Evolutionary conservation across 23 red algal species (phyloP).

Genomic region (Gracilariopsis chorda): DNA sequence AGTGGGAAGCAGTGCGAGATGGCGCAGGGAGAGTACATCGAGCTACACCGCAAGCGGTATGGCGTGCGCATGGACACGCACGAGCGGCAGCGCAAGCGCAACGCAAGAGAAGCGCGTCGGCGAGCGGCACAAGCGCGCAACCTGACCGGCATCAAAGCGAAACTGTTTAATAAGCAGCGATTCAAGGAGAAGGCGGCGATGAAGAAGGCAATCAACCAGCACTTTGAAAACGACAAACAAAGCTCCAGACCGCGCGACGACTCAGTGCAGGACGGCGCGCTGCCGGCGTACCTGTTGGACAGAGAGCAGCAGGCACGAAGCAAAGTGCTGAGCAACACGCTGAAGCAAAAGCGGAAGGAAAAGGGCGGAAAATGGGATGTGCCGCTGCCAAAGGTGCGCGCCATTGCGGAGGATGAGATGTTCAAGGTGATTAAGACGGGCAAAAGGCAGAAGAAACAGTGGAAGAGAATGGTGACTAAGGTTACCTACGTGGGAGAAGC

Average conservation of each 20-base stretch:
- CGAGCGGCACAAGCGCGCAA: conserved; percentile 46
- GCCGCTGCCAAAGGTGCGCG: conserved; percentile 89
- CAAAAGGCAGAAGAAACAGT: conserved; percentile 92
- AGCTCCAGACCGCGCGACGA: conserved; percentile 7
- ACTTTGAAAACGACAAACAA: conserved; percentile 53
- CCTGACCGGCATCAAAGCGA: conserved; percentile 92
- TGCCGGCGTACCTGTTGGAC: conserved; percentile 94
- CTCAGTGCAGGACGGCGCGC: conserved; percentile 62
- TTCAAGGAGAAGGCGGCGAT: conserved; percentile 94
- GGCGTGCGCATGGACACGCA: conserved; percentile 88
- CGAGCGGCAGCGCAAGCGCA: conserved; percentile 83
- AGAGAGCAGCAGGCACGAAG: conserved; percentile 67
- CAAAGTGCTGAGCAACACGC: conserved; percentile 94
- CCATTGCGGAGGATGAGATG: conserved; percentile 96
- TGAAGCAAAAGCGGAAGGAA: conserved; percentile 98
- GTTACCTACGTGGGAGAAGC: conserved; percentile 92
- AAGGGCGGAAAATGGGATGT: conserved; percentile 99
- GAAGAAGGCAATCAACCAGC: conserved; percentile 81
- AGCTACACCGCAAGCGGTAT: conserved; percentile 86
- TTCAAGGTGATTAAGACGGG: conserved; percentile 96
- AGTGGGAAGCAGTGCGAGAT: too few relatives aligned
- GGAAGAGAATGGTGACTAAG: conserved; percentile 99
- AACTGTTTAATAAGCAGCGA: conserved; percentile 86
- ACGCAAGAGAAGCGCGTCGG: conserved; percentile 69
- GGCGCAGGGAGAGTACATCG: conserved; percentile 99